Evolutionary conservation across 495 filamentous ascomycete genomes (phyloP).

Genomic region (Penicillium taxi): DNA sequence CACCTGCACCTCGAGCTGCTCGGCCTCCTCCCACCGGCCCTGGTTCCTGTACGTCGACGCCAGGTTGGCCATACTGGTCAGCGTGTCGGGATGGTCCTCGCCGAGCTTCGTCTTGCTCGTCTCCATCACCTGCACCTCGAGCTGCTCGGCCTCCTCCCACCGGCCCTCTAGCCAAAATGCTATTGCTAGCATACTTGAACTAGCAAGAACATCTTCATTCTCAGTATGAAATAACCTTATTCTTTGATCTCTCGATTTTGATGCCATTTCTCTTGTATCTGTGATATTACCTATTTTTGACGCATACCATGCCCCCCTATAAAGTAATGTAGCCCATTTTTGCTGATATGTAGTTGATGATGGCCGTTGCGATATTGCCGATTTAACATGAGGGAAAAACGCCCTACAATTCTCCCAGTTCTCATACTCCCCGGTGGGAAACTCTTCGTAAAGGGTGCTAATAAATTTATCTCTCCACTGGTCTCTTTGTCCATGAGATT

Average conservation of each 20-base stretch:
- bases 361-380: conserved; percentile 10
- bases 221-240: conserved; percentile 6
- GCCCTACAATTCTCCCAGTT: conserved; percentile 1
- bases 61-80: conserved; percentile 16
- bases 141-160: conserved; percentile 22
- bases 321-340: conserved; percentile 16
- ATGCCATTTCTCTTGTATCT: neutral
- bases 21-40: conserved; percentile 19
- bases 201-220: conserved; percentile 8
- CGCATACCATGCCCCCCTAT: conserved; percentile 7
- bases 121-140: conserved; percentile 15
- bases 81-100: conserved; percentile 28
- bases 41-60: conserved; percentile 16
- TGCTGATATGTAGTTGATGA: conserved; percentile 3
- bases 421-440: neutral
- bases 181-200: conserved; percentile 14
- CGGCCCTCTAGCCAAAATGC: conserved; percentile 16
- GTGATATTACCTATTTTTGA: neutral
- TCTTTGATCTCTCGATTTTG: neutral
- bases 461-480: conserved; percentile 26
- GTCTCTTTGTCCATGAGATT: conserved; percentile 22
- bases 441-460: conserved; percentile 18
- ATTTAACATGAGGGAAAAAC: conserved; percentile 21
- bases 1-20: conserved; percentile 13
- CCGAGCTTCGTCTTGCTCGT: conserved; percentile 19